These are phyloP conservation scores for Coccomyxa subellipsoidea DNA, from an alignment of 163 green algal genomes.

Conservation along the genomic window DNA sequence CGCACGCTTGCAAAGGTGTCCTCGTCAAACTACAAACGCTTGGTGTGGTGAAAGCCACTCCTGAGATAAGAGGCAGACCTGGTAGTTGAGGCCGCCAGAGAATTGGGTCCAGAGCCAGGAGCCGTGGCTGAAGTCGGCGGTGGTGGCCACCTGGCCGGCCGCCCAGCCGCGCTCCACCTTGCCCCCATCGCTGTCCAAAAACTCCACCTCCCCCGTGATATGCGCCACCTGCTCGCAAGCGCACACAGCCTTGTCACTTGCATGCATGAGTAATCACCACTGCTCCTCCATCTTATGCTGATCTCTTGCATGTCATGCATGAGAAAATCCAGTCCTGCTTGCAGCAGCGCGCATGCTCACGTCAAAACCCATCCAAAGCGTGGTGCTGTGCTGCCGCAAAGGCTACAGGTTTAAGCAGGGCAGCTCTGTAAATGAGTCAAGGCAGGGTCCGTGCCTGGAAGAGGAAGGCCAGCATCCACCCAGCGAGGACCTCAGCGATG, in stretches of 20 bases:
- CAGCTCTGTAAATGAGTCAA: not conserved
- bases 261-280: no score
- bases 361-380: no score
- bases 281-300: no score
- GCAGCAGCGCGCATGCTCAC: no score
- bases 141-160: slow-evolving; percentile 49
- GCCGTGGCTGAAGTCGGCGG: slow-evolving; percentile 63
- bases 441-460: slow-evolving; percentile 54
- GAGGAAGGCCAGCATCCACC: slow-evolving; percentile 69
- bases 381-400: no score
- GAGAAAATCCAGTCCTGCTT: no score
- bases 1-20: no score
- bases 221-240: slow-evolving; percentile 49
- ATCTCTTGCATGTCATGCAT: no score
- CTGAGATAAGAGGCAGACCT: slow-evolving; percentile 30
- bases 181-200: slow-evolving; percentile 31
- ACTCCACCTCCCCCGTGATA: slow-evolving; percentile 54
- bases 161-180: slow-evolving; percentile 52
- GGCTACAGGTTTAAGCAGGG: no score
- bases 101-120: slow-evolving; percentile 70
- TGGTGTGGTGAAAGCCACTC: no score
- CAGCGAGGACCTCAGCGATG: slow-evolving; percentile 40
- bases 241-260: not conserved
- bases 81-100: slow-evolving; percentile 71
- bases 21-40: no score